Base-by-base conservation (phyloP, 225 moss, liverwort and hornwort genomes). In the Climacium dendroides region DNA sequence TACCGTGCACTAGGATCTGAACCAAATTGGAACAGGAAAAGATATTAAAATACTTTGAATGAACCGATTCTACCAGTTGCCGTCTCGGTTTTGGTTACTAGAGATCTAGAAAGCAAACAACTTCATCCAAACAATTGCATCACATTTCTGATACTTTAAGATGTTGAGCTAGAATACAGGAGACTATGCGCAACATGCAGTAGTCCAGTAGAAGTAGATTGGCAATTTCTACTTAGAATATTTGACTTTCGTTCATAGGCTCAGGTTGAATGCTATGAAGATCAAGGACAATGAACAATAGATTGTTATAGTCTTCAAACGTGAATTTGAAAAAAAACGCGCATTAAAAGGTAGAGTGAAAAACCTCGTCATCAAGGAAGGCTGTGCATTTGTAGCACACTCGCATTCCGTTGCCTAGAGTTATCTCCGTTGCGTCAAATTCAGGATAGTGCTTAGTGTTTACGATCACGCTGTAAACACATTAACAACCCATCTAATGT, bases 381-480 rank as follows among this genome's bases (percentile, higher is more conserved):
- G 94, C 90, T 57, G 95, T 96, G 91, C 96, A 94, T 93, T 95
- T 96, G 83, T 94, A 95, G 85, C 93, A 95, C 41, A 96, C 92
- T 84, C 92, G 90, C 91, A 96, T 92, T 83, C 95, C 96, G 54
- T 96, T 96, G 88, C 91, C 89, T 54, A 96, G 81, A 64, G 89
- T 92, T 86, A 96, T 91, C 89, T 95, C 96, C 52, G 94, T 94
- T 48, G 94, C 93, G 81, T 92, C 92, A 82, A 96, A 91, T 55
- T 94, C 91, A 86, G 91, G 88, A 75, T 89, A 90, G 26, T 92
- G 83, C 50, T 82, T 92, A 30, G 89, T 91, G 35, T 86, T 87
- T 70, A 88, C 80, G 89, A 95, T 87, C 32, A 90, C 88, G 84
- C 96, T 96, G 74, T 30, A n/a, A 32, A 83, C 83, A 88, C 37